Conservation (phyloP, 2,329 filamentous ascomycete genomes). For the Capronia epimyces region DNA sequence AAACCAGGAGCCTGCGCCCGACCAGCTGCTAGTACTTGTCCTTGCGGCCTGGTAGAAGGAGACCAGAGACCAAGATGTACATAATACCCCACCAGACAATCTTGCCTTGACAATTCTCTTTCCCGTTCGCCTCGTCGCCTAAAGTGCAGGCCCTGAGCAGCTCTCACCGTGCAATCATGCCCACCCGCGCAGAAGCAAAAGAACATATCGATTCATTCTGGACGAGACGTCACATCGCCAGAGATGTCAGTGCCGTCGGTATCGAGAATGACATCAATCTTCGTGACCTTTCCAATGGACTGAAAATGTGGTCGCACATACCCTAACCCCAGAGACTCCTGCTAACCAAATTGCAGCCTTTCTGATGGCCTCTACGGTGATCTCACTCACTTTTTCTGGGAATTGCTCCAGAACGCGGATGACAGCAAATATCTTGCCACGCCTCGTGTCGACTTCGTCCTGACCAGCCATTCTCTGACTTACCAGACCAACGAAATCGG, state of each 20-base stretch:
- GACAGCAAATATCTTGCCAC: constrained; percentile 28
- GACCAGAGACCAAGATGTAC: too few species aligned
- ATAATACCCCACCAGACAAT: too few species aligned
- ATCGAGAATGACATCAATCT: constrained; percentile 14
- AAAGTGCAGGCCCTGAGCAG: constrained; percentile 1
- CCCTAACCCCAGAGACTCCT: background rate
- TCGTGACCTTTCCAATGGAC: constrained; percentile 9
- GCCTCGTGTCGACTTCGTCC: constrained; percentile 13
- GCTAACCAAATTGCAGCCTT: constrained; percentile 10
- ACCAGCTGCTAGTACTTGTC: too few species aligned
- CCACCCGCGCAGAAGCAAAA: constrained; percentile 11
- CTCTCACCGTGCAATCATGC: constrained; percentile 6
- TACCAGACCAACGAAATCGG: constrained; percentile 38
- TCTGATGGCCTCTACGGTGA: constrained; percentile 9
- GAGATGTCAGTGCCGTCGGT: constrained; percentile 9
- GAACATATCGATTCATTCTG: constrained; percentile 15
- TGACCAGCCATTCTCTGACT: constrained; percentile 10
- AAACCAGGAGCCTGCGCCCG: too few species aligned
- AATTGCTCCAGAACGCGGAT: constrained; percentile 39
- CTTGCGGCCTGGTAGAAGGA: too few species aligned
- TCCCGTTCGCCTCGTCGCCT: background rate
- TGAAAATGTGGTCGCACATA: constrained; percentile 7
- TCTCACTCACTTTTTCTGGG: constrained; percentile 23
- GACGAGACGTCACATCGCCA: constrained; percentile 7
- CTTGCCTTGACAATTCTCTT: too few species aligned